Percentiles rank a stretch among this genome's conserved stretches.
Conservation (phyloP, 495 filamentous ascomycete species). For the Hypoxylon rickii region DNA sequence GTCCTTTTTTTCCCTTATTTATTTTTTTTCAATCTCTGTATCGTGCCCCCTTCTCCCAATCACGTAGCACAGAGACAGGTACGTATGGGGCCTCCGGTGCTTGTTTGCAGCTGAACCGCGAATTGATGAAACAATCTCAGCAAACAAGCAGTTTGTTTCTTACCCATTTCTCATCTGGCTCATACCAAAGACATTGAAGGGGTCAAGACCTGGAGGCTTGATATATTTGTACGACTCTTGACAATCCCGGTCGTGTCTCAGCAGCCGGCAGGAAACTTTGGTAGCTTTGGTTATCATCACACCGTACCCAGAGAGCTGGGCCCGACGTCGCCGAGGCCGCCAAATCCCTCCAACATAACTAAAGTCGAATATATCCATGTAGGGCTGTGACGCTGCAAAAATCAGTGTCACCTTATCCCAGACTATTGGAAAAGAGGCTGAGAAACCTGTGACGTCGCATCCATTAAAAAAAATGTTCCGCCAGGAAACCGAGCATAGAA, state of each 20-base stretch:
- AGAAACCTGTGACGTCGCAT: constrained; percentile 27
- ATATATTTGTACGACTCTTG: constrained; percentile 31
- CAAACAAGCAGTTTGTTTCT: constrained; percentile 25
- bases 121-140: constrained; percentile 27
- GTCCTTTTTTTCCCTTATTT: constrained; percentile 2
- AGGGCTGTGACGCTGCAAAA: constrained; percentile 29
- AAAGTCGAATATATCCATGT: constrained; percentile 7
- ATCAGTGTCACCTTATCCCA: constrained; percentile 25
- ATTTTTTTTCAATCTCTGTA: neutral
- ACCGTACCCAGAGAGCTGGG: constrained; percentile 24
- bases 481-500: too few relatives aligned
- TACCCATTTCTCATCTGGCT: constrained; percentile 17
- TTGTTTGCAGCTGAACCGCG: constrained; percentile 27
- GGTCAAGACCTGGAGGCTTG: constrained; percentile 2
- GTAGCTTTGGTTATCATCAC: too few relatives aligned
- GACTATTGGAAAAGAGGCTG: constrained; percentile 37
- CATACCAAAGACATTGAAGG: constrained; percentile 21
- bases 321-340: constrained; percentile 17
- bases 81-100: constrained; percentile 12
- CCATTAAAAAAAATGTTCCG: constrained; percentile 12
- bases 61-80: constrained; percentile 24
- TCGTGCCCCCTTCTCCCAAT: neutral
- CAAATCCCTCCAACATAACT: constrained; percentile 4
- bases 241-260: constrained; percentile 21
- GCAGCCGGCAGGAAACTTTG: constrained; percentile 22